phyloP scores from a whole-genome alignment of 371 early-diverging fungal genomes.

The Lichtheimia ornata region DNA sequence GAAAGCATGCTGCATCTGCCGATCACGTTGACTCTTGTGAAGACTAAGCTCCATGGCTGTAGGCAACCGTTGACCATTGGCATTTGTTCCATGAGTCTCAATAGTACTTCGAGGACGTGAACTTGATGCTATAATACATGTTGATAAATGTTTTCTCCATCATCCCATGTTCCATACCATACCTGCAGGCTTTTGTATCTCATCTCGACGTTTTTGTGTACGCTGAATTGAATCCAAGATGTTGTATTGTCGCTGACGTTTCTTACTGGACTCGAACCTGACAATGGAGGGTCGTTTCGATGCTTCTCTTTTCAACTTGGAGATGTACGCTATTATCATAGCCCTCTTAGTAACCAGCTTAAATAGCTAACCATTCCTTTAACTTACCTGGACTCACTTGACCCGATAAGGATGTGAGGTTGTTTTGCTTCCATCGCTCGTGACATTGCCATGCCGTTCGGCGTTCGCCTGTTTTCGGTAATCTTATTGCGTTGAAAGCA shows the following conservation, averaged over 20 bases:
- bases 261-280: conserved; percentile 45
- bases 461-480: conserved; percentile 54
- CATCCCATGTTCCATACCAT: conserved; percentile 1
- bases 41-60: conserved; percentile 75
- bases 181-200: conserved; percentile 37
- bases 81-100: conserved; percentile 45
- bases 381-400: conserved; percentile 50
- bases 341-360: too few relatives aligned
- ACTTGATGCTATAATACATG: conserved; percentile 12
- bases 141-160: neutral
- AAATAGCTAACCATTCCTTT: too few relatives aligned
- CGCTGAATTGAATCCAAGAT: conserved; percentile 53
- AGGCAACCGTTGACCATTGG: conserved; percentile 53
- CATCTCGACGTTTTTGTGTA: conserved; percentile 52
- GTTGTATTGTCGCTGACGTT: conserved; percentile 37
- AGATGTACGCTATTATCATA: conserved; percentile 22
- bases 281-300: conserved; percentile 28
- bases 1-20: conserved; percentile 66
- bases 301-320: conserved; percentile 27
- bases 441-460: conserved; percentile 73
- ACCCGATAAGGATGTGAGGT: conserved; percentile 42
- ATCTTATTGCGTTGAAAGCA: conserved; percentile 55
- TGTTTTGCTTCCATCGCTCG: conserved; percentile 51
- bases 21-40: conserved; percentile 73
- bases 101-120: conserved; percentile 47